Percentiles rank a stretch among this genome's conserved stretches.
These are phyloP conservation scores for Millerozyma acaciae DNA, from an alignment of 805 yeast species.

Conservation along the genomic window DNA sequence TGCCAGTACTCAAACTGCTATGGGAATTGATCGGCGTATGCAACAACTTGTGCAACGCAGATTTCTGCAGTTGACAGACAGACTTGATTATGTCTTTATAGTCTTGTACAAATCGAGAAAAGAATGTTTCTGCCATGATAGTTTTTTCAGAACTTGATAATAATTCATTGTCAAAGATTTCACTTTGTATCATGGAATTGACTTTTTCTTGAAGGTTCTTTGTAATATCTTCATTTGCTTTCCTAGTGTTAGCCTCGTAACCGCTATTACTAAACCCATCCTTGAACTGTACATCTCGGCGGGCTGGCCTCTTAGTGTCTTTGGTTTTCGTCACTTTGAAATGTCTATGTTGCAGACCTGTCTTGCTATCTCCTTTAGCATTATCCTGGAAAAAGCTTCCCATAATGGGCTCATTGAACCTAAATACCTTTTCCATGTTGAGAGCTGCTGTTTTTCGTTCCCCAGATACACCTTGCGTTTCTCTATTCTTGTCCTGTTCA, in stretches of 20 bases:
- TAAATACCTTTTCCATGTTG: too few species aligned
- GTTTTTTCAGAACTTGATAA: conserved; percentile 10
- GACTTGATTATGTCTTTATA: conserved; percentile 5
- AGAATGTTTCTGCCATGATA: conserved; percentile 10
- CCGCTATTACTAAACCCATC: too few species aligned
- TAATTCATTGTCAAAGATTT: conserved; percentile 7
- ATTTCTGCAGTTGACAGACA: conserved; percentile 7
- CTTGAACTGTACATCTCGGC: too few species aligned
- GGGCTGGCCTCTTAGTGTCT: too few species aligned
- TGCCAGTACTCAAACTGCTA: conserved; percentile 3
- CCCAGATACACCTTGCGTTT: background rate
- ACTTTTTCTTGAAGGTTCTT: conserved; percentile 8
- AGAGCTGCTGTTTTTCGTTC: too few species aligned
- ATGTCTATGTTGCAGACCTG: too few species aligned
- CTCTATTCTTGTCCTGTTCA: background rate
- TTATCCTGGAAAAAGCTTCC: too few species aligned
- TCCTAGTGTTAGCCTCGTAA: too few species aligned
- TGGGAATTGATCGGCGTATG: conserved; percentile 5
- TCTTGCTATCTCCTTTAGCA: too few species aligned
- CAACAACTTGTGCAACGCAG: conserved; percentile 10
- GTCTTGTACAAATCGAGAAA: conserved; percentile 12
- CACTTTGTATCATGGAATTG: conserved; percentile 4
- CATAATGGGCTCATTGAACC: too few species aligned
- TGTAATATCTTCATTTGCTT: too few species aligned
- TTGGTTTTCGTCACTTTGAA: too few species aligned